Conservation (phyloP, 2,329 filamentous ascomycete genomes). For the Pseudopyricularia javanii region DNA sequence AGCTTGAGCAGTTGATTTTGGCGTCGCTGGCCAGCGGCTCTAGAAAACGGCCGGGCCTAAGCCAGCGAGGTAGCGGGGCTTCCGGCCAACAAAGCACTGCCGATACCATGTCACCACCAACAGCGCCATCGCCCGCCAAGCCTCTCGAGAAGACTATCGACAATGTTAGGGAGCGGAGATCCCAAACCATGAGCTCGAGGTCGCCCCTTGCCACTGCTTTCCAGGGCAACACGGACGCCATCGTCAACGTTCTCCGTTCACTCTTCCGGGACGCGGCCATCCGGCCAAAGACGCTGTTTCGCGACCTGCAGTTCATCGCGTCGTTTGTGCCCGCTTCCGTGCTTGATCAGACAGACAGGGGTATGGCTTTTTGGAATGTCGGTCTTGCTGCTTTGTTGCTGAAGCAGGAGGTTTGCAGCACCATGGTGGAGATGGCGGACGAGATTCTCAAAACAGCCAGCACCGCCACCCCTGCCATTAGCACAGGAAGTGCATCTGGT, state of each 20-base stretch:
- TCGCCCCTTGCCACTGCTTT: conserved; percentile 17
- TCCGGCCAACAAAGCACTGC: conserved; percentile 16
- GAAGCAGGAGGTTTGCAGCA: conserved; percentile 77
- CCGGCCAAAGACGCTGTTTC: conserved; percentile 69
- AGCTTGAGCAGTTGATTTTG: conserved; percentile 71
- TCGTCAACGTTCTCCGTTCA: conserved; percentile 53
- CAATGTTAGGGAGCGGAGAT: conserved; percentile 56
- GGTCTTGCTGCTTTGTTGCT: conserved; percentile 77
- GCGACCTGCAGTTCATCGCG: conserved; percentile 66
- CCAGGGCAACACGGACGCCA: conserved; percentile 46
- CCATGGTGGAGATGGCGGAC: conserved; percentile 55
- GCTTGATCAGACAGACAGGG: conserved; percentile 49
- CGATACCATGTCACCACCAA: background rate
- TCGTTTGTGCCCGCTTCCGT: conserved; percentile 49
- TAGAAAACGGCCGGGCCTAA: conserved; percentile 17
- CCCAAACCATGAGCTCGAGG: conserved; percentile 36
- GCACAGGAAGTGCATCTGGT: background rate
- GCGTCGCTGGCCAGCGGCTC: conserved; percentile 52
- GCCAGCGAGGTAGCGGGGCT: background rate
- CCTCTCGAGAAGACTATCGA: conserved; percentile 56
- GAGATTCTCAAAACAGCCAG: conserved; percentile 27
- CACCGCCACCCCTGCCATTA: background rate
- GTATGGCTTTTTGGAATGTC: conserved; percentile 82
- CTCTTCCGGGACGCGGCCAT: conserved; percentile 57
- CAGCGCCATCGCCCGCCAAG: conserved; percentile 16